These are phyloP conservation scores for Calonectria pseudoturangicola DNA, from an alignment of 2,329 filamentous ascomycete genomes.

Conservation along the genomic window DNA sequence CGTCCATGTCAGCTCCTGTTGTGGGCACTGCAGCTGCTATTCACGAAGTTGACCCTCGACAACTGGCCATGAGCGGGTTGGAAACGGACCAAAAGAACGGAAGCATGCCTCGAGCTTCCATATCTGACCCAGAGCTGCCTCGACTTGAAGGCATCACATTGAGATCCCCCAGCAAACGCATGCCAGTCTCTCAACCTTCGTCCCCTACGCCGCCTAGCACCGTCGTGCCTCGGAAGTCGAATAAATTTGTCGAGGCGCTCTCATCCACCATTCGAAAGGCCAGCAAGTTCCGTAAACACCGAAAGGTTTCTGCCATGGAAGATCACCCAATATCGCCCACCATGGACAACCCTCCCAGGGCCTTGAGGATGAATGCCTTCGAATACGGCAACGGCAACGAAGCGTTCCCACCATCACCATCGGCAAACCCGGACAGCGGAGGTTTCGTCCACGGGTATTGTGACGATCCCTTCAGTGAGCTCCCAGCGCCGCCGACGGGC, in stretches of 20 bases:
- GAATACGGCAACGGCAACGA: constrained; percentile 49
- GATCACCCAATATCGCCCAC: constrained; percentile 58
- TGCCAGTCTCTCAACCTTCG: constrained; percentile 56
- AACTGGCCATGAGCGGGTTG: constrained; percentile 50
- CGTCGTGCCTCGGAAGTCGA: constrained; percentile 56
- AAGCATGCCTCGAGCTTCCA: constrained; percentile 60
- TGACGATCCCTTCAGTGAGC: constrained; percentile 63
- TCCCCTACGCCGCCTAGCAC: constrained; percentile 59
- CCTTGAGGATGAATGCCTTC: constrained; percentile 58
- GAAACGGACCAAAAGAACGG: constrained; percentile 45
- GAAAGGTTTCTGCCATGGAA: constrained; percentile 50
- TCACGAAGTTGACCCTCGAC: constrained; percentile 57
- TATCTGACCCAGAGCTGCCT: constrained; percentile 69
- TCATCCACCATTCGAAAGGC: constrained; percentile 65
- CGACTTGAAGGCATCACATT: constrained; percentile 69
- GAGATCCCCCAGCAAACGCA: constrained; percentile 59
- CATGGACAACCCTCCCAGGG: constrained; percentile 58
- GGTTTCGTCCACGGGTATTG: constrained; percentile 61
- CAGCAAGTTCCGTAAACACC: constrained; percentile 58
- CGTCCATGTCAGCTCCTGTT: constrained; percentile 46
- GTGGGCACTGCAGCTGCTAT: constrained; percentile 37
- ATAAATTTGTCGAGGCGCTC: constrained; percentile 64
- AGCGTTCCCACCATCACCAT: constrained; percentile 52
- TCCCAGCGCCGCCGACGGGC: constrained; percentile 51
- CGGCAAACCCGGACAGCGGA: constrained; percentile 52